Evolutionary conservation across 164 flowering plant species (phyloP).

Genomic region (Dillenia turbinata): DNA sequence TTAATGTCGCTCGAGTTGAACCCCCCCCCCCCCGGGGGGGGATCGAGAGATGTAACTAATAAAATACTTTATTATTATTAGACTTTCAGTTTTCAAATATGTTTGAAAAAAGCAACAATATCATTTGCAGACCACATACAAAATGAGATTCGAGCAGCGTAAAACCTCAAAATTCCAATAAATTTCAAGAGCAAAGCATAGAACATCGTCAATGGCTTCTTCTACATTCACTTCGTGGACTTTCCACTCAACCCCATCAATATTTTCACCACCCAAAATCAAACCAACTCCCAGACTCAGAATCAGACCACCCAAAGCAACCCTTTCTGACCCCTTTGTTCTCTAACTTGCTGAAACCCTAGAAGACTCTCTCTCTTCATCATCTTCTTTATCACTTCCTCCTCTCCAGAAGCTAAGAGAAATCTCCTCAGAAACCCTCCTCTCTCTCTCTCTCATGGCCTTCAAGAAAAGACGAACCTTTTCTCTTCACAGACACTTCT

Average conservation of each 20-base stretch:
- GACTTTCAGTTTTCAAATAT: too few relatives aligned
- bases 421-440: conserved; percentile 52
- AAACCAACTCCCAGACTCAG: conserved; percentile 14
- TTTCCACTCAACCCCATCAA: not conserved
- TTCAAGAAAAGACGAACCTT: conserved; percentile 69
- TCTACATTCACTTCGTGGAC: conserved; percentile 3
- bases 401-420: conserved; percentile 67
- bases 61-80: too few relatives aligned
- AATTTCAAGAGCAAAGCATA: too few relatives aligned
- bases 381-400: conserved; percentile 29
- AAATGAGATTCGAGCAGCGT: too few relatives aligned
- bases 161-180: too few relatives aligned
- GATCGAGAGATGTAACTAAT: too few relatives aligned
- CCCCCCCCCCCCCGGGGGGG: too few relatives aligned
- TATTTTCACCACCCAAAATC: not conserved
- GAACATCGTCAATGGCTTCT: not conserved
- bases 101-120: too few relatives aligned
- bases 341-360: conserved; percentile 79
- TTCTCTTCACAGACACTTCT: conserved; percentile 36
- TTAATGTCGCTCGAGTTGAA: too few relatives aligned
- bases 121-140: too few relatives aligned
- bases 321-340: conserved; percentile 80
- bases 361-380: conserved; percentile 60
- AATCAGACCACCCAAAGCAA: conserved; percentile 14
- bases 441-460: conserved; percentile 59